These are phyloP conservation scores for Lolium rigidum DNA, from an alignment of 176 grass and related monocot species.

Conservation along the genomic window DNA sequence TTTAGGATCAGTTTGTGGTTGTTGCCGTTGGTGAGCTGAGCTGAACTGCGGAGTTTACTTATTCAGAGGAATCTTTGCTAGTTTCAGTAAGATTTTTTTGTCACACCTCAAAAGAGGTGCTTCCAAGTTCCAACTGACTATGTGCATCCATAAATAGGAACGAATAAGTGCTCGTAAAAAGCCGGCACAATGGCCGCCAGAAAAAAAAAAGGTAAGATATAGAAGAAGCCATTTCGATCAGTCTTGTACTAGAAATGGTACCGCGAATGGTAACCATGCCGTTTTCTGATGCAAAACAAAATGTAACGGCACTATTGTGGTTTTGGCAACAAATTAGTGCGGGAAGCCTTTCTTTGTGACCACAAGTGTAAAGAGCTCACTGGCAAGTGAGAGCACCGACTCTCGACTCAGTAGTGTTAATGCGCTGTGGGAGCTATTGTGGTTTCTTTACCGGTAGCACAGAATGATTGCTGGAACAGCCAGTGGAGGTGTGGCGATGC, in stretches of 20 bases:
- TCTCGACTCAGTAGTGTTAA: not conserved
- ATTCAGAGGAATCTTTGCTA: constrained; percentile 8
- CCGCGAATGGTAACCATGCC: not conserved
- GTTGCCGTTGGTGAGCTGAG: not conserved
- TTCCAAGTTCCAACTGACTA: constrained; percentile 6
- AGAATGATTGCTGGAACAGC: not conserved
- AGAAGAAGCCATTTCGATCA: not conserved
- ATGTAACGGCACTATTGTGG: not conserved
- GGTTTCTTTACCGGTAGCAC: not conserved
- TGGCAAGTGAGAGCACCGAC: not conserved
- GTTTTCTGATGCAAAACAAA: not conserved
- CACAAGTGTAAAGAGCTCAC: not conserved
- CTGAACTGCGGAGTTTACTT: not conserved
- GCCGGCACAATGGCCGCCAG: not conserved
- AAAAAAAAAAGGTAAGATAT: not conserved
- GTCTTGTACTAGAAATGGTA: not conserved
- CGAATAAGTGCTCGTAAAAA: not conserved
- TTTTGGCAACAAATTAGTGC: not conserved
- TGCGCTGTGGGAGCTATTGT: not conserved
- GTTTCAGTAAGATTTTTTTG: not conserved
- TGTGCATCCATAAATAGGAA: not conserved
- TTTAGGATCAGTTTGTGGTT: not conserved
- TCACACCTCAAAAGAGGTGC: constrained; percentile 2
- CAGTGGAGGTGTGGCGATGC: not conserved
- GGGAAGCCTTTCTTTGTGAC: not conserved